These are phyloP conservation scores for Pinus albicaulis DNA, from an alignment of 75 land plant species.

Conservation along the genomic window DNA sequence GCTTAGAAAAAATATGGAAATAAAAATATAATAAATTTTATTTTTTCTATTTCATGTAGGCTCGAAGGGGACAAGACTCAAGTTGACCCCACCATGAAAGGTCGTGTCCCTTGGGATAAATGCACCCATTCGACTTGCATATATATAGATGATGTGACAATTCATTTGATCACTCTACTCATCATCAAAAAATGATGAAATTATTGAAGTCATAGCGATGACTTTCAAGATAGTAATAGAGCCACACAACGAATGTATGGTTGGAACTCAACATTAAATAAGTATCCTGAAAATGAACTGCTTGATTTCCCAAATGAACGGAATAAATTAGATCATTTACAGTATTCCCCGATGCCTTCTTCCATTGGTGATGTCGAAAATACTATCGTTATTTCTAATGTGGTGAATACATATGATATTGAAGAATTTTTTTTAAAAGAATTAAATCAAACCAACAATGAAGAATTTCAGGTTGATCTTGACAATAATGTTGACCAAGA, in stretches of 20 bases:
- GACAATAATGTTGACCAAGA: neutral
- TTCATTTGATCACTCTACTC: too few species aligned
- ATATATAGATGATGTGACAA: too few species aligned
- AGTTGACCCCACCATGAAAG: too few species aligned
- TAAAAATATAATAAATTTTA: too few species aligned
- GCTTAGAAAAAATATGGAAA: too few species aligned
- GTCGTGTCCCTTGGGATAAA: too few species aligned
- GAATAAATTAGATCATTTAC: neutral
- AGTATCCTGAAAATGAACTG: neutral
- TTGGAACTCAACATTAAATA: neutral
- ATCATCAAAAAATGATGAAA: too few species aligned
- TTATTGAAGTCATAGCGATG: too few species aligned
- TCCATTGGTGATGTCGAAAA: conserved; percentile 2
- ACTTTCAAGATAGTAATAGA: neutral
- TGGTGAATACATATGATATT: neutral
- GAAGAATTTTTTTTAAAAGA: neutral
- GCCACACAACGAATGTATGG: neutral
- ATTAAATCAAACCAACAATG: neutral
- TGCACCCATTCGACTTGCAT: too few species aligned
- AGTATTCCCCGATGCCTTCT: neutral
- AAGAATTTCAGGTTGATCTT: neutral
- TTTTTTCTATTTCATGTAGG: too few species aligned
- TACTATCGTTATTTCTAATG: neutral
- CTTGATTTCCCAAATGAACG: neutral
- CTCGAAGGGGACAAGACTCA: too few species aligned